These are phyloP conservation scores for Stemphylium vesicarium DNA, from an alignment of 2,329 filamentous ascomycete species.

Conservation along the genomic window DNA sequence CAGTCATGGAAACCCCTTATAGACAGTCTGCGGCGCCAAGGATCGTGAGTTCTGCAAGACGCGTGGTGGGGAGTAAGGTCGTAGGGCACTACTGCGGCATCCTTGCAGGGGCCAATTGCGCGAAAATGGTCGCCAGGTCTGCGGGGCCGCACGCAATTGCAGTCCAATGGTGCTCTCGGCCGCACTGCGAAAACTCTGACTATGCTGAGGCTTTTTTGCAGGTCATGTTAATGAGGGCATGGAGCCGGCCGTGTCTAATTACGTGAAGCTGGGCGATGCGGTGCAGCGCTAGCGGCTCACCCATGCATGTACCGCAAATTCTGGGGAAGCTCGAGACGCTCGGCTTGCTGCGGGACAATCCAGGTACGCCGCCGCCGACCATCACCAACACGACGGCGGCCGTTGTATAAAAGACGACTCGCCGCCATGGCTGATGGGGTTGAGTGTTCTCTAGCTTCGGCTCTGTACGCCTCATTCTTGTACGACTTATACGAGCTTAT, in stretches of 20 bases:
- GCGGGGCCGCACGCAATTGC: constrained; percentile 10
- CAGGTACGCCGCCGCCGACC: constrained; percentile 19
- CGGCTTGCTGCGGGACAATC: constrained; percentile 21
- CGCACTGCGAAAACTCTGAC: constrained; percentile 30
- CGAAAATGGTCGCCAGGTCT: constrained; percentile 19
- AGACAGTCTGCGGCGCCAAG: constrained; percentile 29
- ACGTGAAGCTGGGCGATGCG: constrained; percentile 31
- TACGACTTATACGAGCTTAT: background rate
- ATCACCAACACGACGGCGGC: background rate
- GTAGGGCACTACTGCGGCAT: constrained; percentile 9
- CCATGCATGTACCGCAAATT: constrained; percentile 11
- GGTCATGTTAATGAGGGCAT: constrained; percentile 17
- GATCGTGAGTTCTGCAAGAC: constrained; percentile 35
- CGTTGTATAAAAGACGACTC: constrained; percentile 2
- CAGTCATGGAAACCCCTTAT: constrained; percentile 21
- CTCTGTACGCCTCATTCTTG: background rate
- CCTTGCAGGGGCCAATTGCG: constrained; percentile 12
- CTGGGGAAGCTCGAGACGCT: constrained; percentile 17
- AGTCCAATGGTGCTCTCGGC: constrained; percentile 8
- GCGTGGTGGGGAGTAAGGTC: constrained; percentile 7
- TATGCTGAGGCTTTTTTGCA: constrained; percentile 24
- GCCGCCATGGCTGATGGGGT: background rate
- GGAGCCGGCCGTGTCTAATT: constrained; percentile 24
- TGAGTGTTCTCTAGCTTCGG: no score
- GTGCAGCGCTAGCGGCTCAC: constrained; percentile 21